Base-by-base conservation (phyloP, 164 flowering plant species). In the Dillenia suffruticosa region DNA sequence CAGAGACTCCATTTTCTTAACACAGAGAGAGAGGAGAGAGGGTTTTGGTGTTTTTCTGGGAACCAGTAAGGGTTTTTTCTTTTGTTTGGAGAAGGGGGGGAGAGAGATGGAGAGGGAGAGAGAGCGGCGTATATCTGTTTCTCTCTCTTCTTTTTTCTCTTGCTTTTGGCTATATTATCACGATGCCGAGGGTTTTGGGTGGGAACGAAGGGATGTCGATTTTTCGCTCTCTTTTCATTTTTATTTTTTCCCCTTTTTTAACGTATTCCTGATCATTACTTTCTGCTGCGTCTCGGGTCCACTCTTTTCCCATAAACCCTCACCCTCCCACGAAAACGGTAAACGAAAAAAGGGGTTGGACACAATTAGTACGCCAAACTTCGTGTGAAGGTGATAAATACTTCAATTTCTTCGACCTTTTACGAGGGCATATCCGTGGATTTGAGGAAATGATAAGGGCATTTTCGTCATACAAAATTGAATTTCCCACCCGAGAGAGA, bases 1-100 rank as follows among this genome's bases (percentile, higher is more conserved):
- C n/a, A 75, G 52, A 49, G 76, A 46, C 62, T 74, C 81, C 83
- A 76, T 80, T 51, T 26, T 46, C 46, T 54, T 26, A 16, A 45
- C 47, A 46, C 49, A 51, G 51, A n/a, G 26, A 9, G 4, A 6
- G 8, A 17, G 26, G 17, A 8, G 17, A 15, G 55, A 52, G 55
- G 55, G 32, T 52, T 32, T 32, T 32, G 6, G 40, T 32, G 40
- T 32, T 32, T 32, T 32, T 32, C 22, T 32, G 40, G 40, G 40
- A 32, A 5, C 40, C 40, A 32, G 40, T 5, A 32, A 32, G 40
- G 40, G 40, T 32, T 32, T 32, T 32, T 32, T 32, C 6, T 59
- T 59, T 14, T 9, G 49, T 10, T 47, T 13, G 6, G 40, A 5
- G 40, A 49, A 40, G 54, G n/a, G n/a, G 44, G 56, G 66, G 58